A percentile compares a stretch with the other conserved stretches of the same genome.
Conservation (phyloP, 306 rosid genomes). For the Pachyrhizus erosus region DNA sequence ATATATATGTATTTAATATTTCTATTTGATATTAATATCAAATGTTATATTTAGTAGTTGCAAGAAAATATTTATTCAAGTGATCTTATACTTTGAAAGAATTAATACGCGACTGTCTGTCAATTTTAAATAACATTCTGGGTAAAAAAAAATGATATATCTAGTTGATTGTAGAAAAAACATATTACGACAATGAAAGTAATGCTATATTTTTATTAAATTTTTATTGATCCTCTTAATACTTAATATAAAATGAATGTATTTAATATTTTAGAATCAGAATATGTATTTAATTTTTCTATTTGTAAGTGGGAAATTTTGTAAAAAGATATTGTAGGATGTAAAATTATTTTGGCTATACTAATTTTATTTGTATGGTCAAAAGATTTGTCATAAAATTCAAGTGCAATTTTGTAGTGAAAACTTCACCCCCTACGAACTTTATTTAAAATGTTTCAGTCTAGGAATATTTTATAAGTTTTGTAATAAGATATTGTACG, state of each 20-base stretch:
- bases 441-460: background rate
- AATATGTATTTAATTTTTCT: too few species aligned
- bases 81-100: background rate
- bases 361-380: background rate
- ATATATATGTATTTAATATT: too few species aligned
- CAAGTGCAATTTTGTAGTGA: background rate
- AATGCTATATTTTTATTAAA: background rate
- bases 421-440: background rate
- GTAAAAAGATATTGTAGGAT: too few species aligned
- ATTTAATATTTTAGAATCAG: background rate
- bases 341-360: too few species aligned
- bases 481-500: too few species aligned
- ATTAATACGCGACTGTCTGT: background rate
- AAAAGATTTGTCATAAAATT: background rate
- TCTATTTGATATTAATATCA: background rate
- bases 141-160: background rate
- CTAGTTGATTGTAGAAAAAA: background rate
- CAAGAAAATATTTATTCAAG: background rate
- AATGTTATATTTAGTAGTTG: background rate
- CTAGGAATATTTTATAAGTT: background rate
- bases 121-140: background rate
- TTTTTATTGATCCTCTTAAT: too few species aligned
- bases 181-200: background rate
- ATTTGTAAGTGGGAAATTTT: background rate
- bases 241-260: background rate